phyloP scores from a whole-genome alignment of 495 filamentous ascomycete species.

The Hypoxylon lienhwacheense region DNA sequence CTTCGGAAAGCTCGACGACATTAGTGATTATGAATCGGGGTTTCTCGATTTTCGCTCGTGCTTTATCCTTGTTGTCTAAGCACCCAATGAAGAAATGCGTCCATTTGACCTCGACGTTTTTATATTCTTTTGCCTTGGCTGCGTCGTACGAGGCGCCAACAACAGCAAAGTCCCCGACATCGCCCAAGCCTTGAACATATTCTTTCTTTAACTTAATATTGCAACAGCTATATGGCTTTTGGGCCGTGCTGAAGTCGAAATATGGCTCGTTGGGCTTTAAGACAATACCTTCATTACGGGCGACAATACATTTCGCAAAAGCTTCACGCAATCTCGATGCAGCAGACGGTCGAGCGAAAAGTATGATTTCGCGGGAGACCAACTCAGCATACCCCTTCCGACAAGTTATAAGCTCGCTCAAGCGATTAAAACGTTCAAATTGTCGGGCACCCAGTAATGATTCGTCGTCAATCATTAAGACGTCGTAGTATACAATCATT shows the following conservation, averaged over 20 bases:
- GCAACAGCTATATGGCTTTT: slow-evolving; percentile 46
- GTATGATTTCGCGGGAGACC: slow-evolving; percentile 62
- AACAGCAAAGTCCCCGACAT: slow-evolving; percentile 78
- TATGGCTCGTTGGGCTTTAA: slow-evolving; percentile 84
- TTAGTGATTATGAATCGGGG: slow-evolving; percentile 68
- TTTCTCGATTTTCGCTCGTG: slow-evolving; percentile 51
- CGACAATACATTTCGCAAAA: slow-evolving; percentile 66
- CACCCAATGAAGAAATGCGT: slow-evolving; percentile 82
- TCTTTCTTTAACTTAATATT: slow-evolving; percentile 91
- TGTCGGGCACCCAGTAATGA: slow-evolving; percentile 63
- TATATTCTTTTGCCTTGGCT: slow-evolving; percentile 54
- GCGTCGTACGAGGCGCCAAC: slow-evolving; percentile 70
- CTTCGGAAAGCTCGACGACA: slow-evolving; percentile 46
- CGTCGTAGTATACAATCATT: slow-evolving; percentile 82
- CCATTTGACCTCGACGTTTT: slow-evolving; percentile 60
- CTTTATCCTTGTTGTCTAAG: slow-evolving; percentile 69
- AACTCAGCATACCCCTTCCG: slow-evolving; percentile 62
- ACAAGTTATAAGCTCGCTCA: slow-evolving; percentile 60
- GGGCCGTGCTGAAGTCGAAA: slow-evolving; percentile 55
- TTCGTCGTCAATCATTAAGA: slow-evolving; percentile 71
- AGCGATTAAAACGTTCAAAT: slow-evolving; percentile 58
- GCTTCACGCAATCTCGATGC: slow-evolving; percentile 56
- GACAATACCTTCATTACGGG: slow-evolving; percentile 73
- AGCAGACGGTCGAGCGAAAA: slow-evolving; percentile 57
- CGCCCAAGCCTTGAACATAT: slow-evolving; percentile 78